Conservation (phyloP, 352 stramenopile genomes). For the Phytophthora citricola region DNA sequence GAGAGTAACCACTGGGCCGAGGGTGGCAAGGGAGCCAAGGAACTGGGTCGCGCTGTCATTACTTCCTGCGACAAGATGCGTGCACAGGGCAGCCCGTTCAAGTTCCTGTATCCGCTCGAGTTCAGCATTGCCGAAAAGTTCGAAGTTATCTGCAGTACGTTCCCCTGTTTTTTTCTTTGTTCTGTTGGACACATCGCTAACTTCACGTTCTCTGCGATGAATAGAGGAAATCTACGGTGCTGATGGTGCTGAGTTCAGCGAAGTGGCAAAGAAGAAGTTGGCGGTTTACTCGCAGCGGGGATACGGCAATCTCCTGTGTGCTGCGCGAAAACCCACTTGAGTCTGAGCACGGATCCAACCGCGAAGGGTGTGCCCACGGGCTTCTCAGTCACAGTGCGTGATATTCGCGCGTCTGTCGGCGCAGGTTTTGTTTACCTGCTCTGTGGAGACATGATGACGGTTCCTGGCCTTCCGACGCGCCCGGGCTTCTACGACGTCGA, state of each 20-base stretch:
- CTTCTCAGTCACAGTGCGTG: slow-evolving; percentile 94
- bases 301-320: slow-evolving; percentile 91
- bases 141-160: slow-evolving; percentile 96
- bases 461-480: slow-evolving; percentile 97
- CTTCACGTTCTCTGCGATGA: slow-evolving; percentile 1
- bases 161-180: slow-evolving; percentile 26
- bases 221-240: slow-evolving; percentile 97
- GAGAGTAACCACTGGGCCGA: slow-evolving; percentile 91
- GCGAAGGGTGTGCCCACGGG: slow-evolving; percentile 95
- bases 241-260: slow-evolving; percentile 94
- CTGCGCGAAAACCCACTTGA: slow-evolving; percentile 99
- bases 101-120: slow-evolving; percentile 96
- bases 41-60: slow-evolving; percentile 93
- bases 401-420: slow-evolving; percentile 95
- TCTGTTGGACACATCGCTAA: slow-evolving; percentile 12
- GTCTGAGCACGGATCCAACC: slow-evolving; percentile 94
- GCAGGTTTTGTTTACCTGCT: slow-evolving; percentile 97
- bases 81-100: slow-evolving; percentile 86
- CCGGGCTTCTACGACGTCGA: slow-evolving; percentile 99
- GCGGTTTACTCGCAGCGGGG: slow-evolving; percentile 87
- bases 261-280: slow-evolving; percentile 95
- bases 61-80: slow-evolving; percentile 89
- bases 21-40: slow-evolving; percentile 89
- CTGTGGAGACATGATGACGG: slow-evolving; percentile 98
- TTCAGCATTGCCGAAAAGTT: slow-evolving; percentile 96